Evolutionary conservation across 495 filamentous ascomycete genomes (phyloP).

Genomic region (Baudoinia panamericana): DNA sequence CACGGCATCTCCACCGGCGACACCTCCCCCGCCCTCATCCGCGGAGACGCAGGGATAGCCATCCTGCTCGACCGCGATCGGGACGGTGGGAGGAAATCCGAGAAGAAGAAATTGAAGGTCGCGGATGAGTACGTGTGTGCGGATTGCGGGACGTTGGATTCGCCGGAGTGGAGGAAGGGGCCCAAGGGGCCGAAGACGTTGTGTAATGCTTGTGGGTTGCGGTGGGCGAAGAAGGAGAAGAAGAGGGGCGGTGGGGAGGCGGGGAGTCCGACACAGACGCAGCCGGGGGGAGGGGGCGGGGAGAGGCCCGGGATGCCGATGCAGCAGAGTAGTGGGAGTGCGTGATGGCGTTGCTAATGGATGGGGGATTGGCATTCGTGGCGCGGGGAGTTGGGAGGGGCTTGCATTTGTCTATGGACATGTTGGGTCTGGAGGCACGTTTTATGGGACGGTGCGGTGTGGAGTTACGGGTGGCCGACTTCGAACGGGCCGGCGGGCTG

Average conservation of each 20-base stretch:
- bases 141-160: slow-evolving; percentile 74
- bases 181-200: slow-evolving; percentile 89
- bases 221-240: slow-evolving; percentile 39
- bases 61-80: slow-evolving; percentile 55
- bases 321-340: slow-evolving; percentile 17
- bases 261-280: not conserved
- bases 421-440: no score
- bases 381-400: no score
- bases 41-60: slow-evolving; percentile 74
- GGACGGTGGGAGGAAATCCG: slow-evolving; percentile 63
- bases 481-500: no score
- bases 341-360: slow-evolving; percentile 2
- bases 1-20: slow-evolving; percentile 80
- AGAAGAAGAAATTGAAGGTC: slow-evolving; percentile 82
- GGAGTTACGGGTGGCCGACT: no score
- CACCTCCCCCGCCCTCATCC: slow-evolving; percentile 61
- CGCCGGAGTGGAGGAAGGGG: slow-evolving; percentile 93
- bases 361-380: no score
- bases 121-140: slow-evolving; percentile 92
- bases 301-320: slow-evolving; percentile 11
- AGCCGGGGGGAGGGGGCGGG: not conserved
- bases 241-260: slow-evolving; percentile 19
- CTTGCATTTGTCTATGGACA: no score
- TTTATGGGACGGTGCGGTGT: no score
- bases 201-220: slow-evolving; percentile 82